Evolutionary conservation across 257 asterid species (phyloP).

Genomic region (Plantago elongata): DNA sequence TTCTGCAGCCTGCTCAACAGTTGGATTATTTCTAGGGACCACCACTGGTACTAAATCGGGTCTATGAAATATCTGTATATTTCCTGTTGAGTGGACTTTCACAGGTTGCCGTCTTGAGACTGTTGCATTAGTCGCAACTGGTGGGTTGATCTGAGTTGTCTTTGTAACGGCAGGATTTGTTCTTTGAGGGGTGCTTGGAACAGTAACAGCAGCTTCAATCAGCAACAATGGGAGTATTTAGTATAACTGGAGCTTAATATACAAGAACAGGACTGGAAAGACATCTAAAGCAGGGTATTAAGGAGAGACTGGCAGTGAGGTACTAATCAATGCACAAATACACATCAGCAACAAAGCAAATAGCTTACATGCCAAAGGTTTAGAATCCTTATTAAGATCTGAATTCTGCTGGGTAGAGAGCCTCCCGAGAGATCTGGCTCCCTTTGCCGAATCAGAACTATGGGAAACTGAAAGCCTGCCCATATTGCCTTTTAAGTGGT

Average conservation of each 20-base stretch:
- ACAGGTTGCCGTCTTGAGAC: constrained; percentile 57
- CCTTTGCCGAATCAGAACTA: constrained; percentile 69
- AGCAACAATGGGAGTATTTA: constrained; percentile 23
- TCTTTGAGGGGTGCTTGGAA: constrained; percentile 77
- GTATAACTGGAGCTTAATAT: constrained; percentile 9
- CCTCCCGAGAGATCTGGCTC: constrained; percentile 58
- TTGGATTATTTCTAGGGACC: constrained; percentile 74
- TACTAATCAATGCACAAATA: too few species aligned
- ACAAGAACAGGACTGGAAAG: constrained; percentile 10
- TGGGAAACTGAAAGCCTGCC: constrained; percentile 77
- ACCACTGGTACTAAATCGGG: constrained; percentile 73
- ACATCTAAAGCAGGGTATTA: too few species aligned
- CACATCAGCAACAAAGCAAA: constrained; percentile 6
- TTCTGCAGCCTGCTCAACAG: constrained; percentile 68
- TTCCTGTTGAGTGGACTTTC: constrained; percentile 53
- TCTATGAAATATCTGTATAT: constrained; percentile 41
- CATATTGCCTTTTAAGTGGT: constrained; percentile 48
- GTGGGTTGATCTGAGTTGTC: constrained; percentile 46
- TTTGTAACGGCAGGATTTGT: constrained; percentile 45
- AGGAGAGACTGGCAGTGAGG: too few species aligned
- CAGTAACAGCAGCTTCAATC: constrained; percentile 55
- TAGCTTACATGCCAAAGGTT: constrained; percentile 59
- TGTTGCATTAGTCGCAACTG: constrained; percentile 38
- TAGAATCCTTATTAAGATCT: constrained; percentile 69
- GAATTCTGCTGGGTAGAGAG: constrained; percentile 60